phyloP scores from a whole-genome alignment of 257 asterid genomes.

The Rubia yunnanensis region DNA sequence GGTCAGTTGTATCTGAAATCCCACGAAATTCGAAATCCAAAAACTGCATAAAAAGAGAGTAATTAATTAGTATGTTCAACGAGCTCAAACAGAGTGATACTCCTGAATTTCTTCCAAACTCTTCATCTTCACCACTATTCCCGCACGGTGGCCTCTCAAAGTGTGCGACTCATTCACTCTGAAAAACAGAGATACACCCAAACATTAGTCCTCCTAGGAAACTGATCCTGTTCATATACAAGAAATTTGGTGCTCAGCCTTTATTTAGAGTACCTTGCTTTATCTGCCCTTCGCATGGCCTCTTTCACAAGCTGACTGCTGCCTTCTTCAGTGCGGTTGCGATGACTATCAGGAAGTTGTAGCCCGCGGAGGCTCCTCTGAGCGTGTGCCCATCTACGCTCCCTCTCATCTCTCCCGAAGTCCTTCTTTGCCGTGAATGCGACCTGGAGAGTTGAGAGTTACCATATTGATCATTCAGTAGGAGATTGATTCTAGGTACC shows the following conservation, averaged over 20 bases:
- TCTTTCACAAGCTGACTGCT: slow-evolving; percentile 58
- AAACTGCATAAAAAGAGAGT: neutral
- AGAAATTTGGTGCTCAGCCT: neutral
- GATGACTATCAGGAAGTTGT: slow-evolving; percentile 40
- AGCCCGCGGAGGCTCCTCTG: slow-evolving; percentile 67
- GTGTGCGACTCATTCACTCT: slow-evolving; percentile 41
- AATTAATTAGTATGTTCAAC: neutral
- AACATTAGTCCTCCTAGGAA: neutral
- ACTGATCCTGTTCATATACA: neutral
- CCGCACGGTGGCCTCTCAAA: slow-evolving; percentile 55
- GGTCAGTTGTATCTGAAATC: neutral
- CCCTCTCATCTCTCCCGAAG: slow-evolving; percentile 66
- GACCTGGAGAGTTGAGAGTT: neutral
- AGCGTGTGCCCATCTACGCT: slow-evolving; percentile 58
- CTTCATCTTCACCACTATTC: slow-evolving; percentile 50
- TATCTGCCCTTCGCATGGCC: slow-evolving; percentile 61
- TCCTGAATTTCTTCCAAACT: no score
- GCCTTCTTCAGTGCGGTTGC: slow-evolving; percentile 34
- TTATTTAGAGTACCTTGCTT: slow-evolving; percentile 41
- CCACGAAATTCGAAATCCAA: neutral
- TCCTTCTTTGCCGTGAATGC: slow-evolving; percentile 61
- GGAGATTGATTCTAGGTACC: neutral
- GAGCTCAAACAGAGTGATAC: slow-evolving; percentile 57
- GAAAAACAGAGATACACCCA: slow-evolving; percentile 2
- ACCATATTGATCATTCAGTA: neutral